Percentiles rank a stretch among this genome's conserved stretches.
These are phyloP conservation scores for Fusarium anguioides DNA, from an alignment of 2,329 filamentous ascomycete species.

Conservation along the genomic window DNA sequence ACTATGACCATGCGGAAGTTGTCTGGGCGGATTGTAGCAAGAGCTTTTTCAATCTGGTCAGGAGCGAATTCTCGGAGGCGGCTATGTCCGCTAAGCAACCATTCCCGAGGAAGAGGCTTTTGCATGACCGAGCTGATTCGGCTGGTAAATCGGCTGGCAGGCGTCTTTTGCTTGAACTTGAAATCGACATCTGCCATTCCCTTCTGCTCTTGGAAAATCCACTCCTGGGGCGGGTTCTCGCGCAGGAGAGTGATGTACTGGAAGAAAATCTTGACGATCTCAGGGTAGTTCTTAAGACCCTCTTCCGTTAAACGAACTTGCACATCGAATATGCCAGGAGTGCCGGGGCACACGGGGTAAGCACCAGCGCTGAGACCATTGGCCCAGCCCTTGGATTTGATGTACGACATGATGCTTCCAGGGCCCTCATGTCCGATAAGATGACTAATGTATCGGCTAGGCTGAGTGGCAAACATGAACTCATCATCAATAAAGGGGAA, in stretches of 20 bases:
- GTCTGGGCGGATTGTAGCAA: slow-evolving; percentile 82
- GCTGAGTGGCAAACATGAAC: slow-evolving; percentile 79
- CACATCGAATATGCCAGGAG: slow-evolving; percentile 81
- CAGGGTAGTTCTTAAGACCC: slow-evolving; percentile 81
- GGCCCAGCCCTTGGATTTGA: slow-evolving; percentile 91
- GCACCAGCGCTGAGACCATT: slow-evolving; percentile 84
- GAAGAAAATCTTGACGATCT: slow-evolving; percentile 86
- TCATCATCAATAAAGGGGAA: slow-evolving; percentile 92
- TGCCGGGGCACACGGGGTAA: slow-evolving; percentile 80
- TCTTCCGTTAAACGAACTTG: slow-evolving; percentile 85
- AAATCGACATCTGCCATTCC: slow-evolving; percentile 93
- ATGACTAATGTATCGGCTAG: slow-evolving; percentile 87
- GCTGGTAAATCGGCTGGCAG: slow-evolving; percentile 89
- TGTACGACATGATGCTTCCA: slow-evolving; percentile 88
- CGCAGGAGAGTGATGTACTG: slow-evolving; percentile 90
- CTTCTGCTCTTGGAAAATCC: slow-evolving; percentile 95
- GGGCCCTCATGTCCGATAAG: slow-evolving; percentile 93
- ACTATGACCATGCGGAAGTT: slow-evolving; percentile 89
- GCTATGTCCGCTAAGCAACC: slow-evolving; percentile 83
- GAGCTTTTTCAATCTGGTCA: slow-evolving; percentile 76
- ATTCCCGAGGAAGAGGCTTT: slow-evolving; percentile 85
- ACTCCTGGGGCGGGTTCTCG: slow-evolving; percentile 83
- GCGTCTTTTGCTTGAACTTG: slow-evolving; percentile 92
- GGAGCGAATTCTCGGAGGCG: slow-evolving; percentile 84
- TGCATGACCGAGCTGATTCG: slow-evolving; percentile 90